A percentile compares a stretch with the other conserved stretches of the same genome.
Conservation (phyloP, 306 rosid species). For the Hylodesmum podocarpum region DNA sequence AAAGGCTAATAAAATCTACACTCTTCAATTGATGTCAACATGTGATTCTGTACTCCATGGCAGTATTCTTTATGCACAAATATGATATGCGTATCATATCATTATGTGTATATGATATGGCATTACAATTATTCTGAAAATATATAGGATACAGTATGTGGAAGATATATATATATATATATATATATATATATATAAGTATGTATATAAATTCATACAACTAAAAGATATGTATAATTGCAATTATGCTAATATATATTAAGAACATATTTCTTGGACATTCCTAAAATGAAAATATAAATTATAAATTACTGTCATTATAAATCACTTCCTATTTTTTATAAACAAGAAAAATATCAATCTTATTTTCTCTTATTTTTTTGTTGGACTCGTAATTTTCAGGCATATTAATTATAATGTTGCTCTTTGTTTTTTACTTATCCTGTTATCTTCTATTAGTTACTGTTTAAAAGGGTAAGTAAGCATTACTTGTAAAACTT, state of each 20-base stretch:
- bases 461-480: neutral
- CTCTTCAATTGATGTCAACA: conserved; percentile 8
- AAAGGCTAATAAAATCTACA: neutral
- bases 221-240: neutral
- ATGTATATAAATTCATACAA: neutral
- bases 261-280: neutral
- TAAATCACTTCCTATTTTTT: neutral
- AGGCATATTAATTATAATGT: neutral
- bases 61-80: neutral
- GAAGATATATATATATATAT: neutral
- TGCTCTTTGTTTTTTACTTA: neutral
- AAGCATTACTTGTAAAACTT: conserved; percentile 18
- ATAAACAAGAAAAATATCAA: neutral
- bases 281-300: no score
- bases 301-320: neutral
- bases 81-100: neutral
- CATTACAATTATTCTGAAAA: neutral
- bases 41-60: conserved; percentile 2
- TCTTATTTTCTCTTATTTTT: conserved; percentile 19
- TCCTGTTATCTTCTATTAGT: neutral
- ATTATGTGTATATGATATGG: neutral
- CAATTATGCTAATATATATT: neutral
- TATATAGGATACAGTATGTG: neutral
- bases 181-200: no score
- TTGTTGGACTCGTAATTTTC: neutral